Base-by-base conservation (phyloP, 176 grass and related monocot genomes). In the Poa annua region DNA sequence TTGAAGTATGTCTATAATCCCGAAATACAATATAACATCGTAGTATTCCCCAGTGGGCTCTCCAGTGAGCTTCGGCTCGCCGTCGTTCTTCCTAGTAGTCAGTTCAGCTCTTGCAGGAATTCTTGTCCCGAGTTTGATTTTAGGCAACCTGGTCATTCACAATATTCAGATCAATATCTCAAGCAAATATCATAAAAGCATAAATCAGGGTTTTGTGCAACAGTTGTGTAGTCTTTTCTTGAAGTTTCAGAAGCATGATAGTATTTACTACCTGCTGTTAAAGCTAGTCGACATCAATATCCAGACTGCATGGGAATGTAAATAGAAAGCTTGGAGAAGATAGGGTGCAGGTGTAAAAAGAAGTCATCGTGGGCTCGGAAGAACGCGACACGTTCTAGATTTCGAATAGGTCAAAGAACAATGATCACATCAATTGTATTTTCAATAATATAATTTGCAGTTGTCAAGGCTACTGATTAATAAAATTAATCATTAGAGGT, bases 1-100 rank as follows among this genome's bases (percentile, higher is more conserved):
- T 84, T 97, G 94, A 9, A 97, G 88, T 86, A 97, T 97, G 78
- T 97, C 94, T 69, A 97, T 97, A 62, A 97, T 97, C 73, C 94
- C 94, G 50, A 97, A 97, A 80, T 90, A 88, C 35, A 97, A 74
- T 81, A 94, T 67, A 17, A 92, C 89, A 32, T 92, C 80, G 0
- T 92, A 97, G 60, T 83, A 94, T 56, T 92, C 81, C 59, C 94
- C 86, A 4, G 94, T 92, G 62, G 85, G 85, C 80, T 97, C 94
- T 45, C 92, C 89, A 22, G 87, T 80, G 62, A 94, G 85, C 76
- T 90, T 88, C 1, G 52, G 64, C 56, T 94, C 94, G 0, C 57
- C 25, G 1, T 90, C 94, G 3, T 64, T 90, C 67, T 78, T 86
- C 75, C 85, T 76, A 45, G 71, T 56, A 15, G 92, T 89, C 47